Evolutionary conservation across 2,329 filamentous ascomycete species (phyloP).

Genomic region (Diplodia intermedia): DNA sequence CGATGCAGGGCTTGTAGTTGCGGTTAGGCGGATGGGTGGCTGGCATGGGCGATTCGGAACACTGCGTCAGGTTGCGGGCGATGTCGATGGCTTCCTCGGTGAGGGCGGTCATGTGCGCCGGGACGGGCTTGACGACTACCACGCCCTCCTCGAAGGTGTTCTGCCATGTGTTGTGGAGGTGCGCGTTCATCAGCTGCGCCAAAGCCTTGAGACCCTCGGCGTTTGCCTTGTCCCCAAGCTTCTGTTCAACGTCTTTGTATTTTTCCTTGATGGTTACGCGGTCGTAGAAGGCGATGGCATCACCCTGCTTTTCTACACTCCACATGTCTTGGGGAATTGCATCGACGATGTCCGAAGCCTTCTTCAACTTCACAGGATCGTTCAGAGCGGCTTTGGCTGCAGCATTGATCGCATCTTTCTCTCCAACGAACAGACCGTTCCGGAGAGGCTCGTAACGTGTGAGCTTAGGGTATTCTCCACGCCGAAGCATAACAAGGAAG

Average conservation of each 20-base stretch:
- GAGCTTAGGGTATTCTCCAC: conserved; percentile 75
- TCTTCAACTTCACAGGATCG: conserved; percentile 38
- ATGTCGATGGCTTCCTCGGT: conserved; percentile 74
- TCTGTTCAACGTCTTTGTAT: conserved; percentile 72
- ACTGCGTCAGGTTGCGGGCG: conserved; percentile 76
- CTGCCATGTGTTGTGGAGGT: conserved; percentile 87
- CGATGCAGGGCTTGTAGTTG: conserved; percentile 73
- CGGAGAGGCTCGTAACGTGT: conserved; percentile 77
- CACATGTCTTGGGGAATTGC: conserved; percentile 67
- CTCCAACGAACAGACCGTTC: conserved; percentile 75
- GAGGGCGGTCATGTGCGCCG: conserved; percentile 75
- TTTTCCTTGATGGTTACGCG: conserved; percentile 65
- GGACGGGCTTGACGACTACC: conserved; percentile 78
- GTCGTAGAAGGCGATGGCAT: conserved; percentile 77
- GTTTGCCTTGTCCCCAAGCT: conserved; percentile 60
- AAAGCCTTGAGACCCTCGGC: conserved; percentile 70
- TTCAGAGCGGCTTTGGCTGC: conserved; percentile 57
- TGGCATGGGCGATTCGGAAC: conserved; percentile 74
- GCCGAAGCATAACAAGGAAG: conserved; percentile 74
- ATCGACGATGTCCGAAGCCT: conserved; percentile 68
- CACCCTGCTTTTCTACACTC: conserved; percentile 67
- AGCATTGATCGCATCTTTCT: conserved; percentile 58
- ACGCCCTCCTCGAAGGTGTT: conserved; percentile 75
- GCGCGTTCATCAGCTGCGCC: conserved; percentile 78
- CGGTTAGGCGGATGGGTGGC: conserved; percentile 84